Evolutionary conservation across 2,329 filamentous ascomycete species (phyloP), one percentile per base, ranked within the genome.

Genomic region (Hortaea sp.): DNA sequence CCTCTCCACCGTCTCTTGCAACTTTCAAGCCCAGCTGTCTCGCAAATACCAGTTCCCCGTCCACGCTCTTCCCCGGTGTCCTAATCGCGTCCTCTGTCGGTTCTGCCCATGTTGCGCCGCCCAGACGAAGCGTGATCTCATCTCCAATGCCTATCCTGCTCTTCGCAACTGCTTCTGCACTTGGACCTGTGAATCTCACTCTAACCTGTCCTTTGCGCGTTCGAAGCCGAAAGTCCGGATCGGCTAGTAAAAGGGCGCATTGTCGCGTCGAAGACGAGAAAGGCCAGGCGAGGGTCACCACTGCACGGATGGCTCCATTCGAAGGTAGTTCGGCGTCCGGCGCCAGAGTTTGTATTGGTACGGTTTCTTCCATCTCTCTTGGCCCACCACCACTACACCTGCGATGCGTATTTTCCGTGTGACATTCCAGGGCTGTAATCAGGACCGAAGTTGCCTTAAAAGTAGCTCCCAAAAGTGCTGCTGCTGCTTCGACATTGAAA

Each of bases 221-320:
- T 46, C 90, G 85, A 43, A 90, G 73, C 41, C 86, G 83, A 59
- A 89, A 85, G 63, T 95, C 88, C 40, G 82, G 81, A 58, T 95
- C 89, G 40, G 85, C 85, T 31, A 97, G 76, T 13, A 94, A 76
- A 43, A 95, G 81, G 28, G 87, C 83, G 54, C 88, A 76, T 35
- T 81, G 81, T 44, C 77, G 78, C 29, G 77, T 84, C 28, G 87
- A 79, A 20, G 84, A 84, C 53, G 85, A 95, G 66, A 87, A 95
- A 0, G 90, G 90, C 89, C 90, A 97, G 48, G 87, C 81, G 32
- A 97, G 79, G 6, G 88, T 90, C 20, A 95, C 79, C 11, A 85
- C 73, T 35, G 85, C 88, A 48, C 78, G 75, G 30, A 95, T 62
- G 5, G 56, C 52, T 38, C 60, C 58, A 44, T 56, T 47, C 7